Conservation (phyloP, 23 red algal genomes). For the Gracilariopsis chorda region DNA sequence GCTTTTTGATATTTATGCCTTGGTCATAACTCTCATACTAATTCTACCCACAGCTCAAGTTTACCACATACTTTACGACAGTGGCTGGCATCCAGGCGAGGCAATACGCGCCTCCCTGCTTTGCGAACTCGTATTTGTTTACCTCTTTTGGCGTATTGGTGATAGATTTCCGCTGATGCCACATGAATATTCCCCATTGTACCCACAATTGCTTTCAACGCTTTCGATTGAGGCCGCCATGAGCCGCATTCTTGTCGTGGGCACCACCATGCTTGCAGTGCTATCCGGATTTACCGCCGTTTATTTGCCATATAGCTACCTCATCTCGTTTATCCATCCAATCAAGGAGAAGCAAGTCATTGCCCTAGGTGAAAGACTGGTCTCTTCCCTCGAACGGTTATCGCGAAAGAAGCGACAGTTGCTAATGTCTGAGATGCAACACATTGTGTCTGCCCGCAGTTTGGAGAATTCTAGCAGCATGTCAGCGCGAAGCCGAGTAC, state of each 20-base stretch:
- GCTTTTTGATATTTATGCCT: slow-evolving; percentile 51
- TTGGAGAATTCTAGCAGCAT: background rate
- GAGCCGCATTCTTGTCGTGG: slow-evolving; percentile 68
- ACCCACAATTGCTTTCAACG: background rate
- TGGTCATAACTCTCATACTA: slow-evolving; percentile 61
- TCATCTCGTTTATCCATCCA: slow-evolving; percentile 59
- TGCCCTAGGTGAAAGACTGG: slow-evolving; percentile 48
- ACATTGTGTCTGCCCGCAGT: background rate
- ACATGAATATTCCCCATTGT: slow-evolving; percentile 1
- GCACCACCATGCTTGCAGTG: slow-evolving; percentile 78
- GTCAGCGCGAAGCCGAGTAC: background rate
- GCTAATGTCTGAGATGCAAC: slow-evolving; percentile 10
- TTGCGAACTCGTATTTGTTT: slow-evolving; percentile 49
- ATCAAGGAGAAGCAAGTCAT: slow-evolving; percentile 51
- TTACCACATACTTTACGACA: slow-evolving; percentile 69
- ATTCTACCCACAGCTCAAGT: slow-evolving; percentile 64
- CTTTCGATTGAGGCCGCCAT: slow-evolving; percentile 58
- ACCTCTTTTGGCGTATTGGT: slow-evolving; percentile 55
- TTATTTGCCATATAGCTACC: slow-evolving; percentile 60
- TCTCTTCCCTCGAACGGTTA: slow-evolving; percentile 24
- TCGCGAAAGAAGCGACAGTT: slow-evolving; percentile 10
- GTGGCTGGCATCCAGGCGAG: background rate
- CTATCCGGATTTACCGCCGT: slow-evolving; percentile 78
- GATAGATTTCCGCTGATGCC: slow-evolving; percentile 51
- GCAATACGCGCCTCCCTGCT: slow-evolving; percentile 41